phyloP scores from a whole-genome alignment of 1,139 yeast genomes.

The Yamadazyma conglobata region DNA sequence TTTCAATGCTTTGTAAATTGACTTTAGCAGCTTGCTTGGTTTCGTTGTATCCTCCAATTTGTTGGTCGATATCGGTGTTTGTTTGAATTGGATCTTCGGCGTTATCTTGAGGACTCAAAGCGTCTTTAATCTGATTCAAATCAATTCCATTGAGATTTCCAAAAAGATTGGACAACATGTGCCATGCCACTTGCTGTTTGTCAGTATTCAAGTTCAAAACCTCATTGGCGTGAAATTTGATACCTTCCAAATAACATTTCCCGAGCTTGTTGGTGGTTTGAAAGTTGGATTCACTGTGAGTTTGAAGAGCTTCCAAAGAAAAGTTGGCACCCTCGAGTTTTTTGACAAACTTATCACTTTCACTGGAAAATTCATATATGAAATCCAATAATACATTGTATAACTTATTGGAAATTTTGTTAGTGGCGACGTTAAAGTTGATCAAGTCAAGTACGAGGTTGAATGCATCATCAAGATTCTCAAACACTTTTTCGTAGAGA shows the following conservation, averaged over 20 bases:
- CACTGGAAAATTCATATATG: conserved; percentile 63
- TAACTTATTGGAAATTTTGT: conserved; percentile 39
- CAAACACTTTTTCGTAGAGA: conserved; percentile 50
- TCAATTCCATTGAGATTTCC: conserved; percentile 37
- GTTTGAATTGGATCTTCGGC: conserved; percentile 33
- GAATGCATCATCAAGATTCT: conserved; percentile 39
- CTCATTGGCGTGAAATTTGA: conserved; percentile 58
- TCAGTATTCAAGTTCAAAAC: conserved; percentile 20
- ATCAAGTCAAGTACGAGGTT: conserved; percentile 42
- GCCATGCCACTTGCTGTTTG: conserved; percentile 20
- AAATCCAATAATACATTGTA: conserved; percentile 57
- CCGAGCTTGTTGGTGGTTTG: conserved; percentile 39
- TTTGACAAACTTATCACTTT: conserved; percentile 56
- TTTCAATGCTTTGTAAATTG: conserved; percentile 61
- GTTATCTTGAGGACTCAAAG: conserved; percentile 33
- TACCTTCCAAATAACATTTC: conserved; percentile 54
- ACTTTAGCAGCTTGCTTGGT: conserved; percentile 47
- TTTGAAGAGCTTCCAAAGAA: conserved; percentile 12
- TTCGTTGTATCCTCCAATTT: conserved; percentile 23
- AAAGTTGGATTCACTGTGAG: conserved; percentile 11
- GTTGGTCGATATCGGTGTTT: conserved; percentile 30
- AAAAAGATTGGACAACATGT: conserved; percentile 24
- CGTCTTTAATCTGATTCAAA: conserved; percentile 33
- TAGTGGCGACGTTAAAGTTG: conserved; percentile 23
- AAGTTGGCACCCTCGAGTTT: conserved; percentile 16